Base-by-base conservation (phyloP, 176 grass and related monocot species). In the Panicum miliaceum region DNA sequence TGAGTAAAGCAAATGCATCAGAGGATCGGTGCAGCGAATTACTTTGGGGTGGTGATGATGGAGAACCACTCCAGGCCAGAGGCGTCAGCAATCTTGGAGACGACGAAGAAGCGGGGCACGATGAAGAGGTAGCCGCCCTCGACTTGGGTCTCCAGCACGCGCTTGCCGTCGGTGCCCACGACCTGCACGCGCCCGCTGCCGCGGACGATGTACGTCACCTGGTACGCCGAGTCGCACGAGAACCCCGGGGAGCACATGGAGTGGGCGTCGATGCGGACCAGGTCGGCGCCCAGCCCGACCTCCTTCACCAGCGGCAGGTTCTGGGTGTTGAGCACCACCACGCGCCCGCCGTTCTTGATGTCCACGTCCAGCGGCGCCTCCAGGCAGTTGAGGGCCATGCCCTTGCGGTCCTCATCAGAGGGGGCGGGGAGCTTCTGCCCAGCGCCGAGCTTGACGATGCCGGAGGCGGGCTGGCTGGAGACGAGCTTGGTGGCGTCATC, bases 181-280 rank as follows among this genome's bases (percentile, higher is more conserved):
- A 98, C 92, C 85, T 98, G 95, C 0, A 95, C 95, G 0, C 92
- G 68, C 0, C 90, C 95, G 4, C 92, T 98, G 13, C 95, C 95
- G 25, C 91, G 84, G 3, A 98, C 82, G 2, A 98, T 73, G 35
- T 98, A 98, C 1, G 92, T 98, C 1, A 98, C 95, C 85, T 98
- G 92, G 78, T 90, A 98, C 0, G 95, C 95, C 0, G 95, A 98
- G 68, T 98, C 95, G 6, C 95, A 95, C 0, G 95, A 98, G 87
- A 95, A 98, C 2, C 95, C 95, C 0, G 95, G 95, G 1, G 92
- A 98, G 89, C 92, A 98, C 95, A 98, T 98, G 57, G 92, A 90
- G 58, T 92, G 90, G 8, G 82, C 95, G 3, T 91, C 59, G 2
- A 98, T 87, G 62, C 95, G 88, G 7, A 98, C 95, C 0, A 98